Evolutionary conservation across 495 filamentous ascomycete species (phyloP).

Genomic region (Bacidia gigantensis): DNA sequence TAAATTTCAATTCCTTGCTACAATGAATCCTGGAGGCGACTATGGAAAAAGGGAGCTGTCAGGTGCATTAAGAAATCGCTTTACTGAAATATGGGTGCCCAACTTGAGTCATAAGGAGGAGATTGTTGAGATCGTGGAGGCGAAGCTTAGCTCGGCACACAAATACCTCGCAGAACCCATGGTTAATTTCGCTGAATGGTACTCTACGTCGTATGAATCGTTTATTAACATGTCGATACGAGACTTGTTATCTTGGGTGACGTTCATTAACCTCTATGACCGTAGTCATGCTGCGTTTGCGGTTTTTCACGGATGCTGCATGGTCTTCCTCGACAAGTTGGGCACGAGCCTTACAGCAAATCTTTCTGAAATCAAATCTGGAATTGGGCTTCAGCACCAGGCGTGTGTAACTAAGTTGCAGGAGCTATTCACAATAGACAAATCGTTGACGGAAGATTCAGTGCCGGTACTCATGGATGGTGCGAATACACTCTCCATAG

Average conservation of each 20-base stretch:
- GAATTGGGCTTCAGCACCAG: conserved; percentile 46
- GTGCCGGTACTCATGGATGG: conserved; percentile 36
- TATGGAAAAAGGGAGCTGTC: conserved; percentile 97
- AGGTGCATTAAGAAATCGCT: conserved; percentile 85
- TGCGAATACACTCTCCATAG: conserved; percentile 42
- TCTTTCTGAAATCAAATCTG: conserved; percentile 47
- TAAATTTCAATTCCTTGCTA: conserved; percentile 91
- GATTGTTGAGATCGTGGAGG: conserved; percentile 69
- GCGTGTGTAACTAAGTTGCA: conserved; percentile 61
- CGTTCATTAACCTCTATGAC: conserved; percentile 63
- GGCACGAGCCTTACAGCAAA: conserved; percentile 87
- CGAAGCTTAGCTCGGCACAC: conserved; percentile 45
- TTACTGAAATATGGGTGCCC: conserved; percentile 98
- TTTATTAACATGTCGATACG: conserved; percentile 70
- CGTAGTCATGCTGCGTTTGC: conserved; percentile 38
- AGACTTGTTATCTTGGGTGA: conserved; percentile 85
- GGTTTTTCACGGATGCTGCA: conserved; percentile 75
- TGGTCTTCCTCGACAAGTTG: conserved; percentile 90
- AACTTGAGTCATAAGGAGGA: conserved; percentile 66
- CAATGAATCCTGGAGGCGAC: conserved; percentile 98
- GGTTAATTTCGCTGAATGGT: conserved; percentile 85
- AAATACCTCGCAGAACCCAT: conserved; percentile 45
- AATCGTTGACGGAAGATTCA: conserved; percentile 46
- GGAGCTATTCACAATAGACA: conserved; percentile 48
- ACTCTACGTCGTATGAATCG: conserved; percentile 61